Evolutionary conservation across 176 grass and related monocot genomes (phyloP), one percentile per base, ranked within the genome.

Genomic region (Hordeum marinum): DNA sequence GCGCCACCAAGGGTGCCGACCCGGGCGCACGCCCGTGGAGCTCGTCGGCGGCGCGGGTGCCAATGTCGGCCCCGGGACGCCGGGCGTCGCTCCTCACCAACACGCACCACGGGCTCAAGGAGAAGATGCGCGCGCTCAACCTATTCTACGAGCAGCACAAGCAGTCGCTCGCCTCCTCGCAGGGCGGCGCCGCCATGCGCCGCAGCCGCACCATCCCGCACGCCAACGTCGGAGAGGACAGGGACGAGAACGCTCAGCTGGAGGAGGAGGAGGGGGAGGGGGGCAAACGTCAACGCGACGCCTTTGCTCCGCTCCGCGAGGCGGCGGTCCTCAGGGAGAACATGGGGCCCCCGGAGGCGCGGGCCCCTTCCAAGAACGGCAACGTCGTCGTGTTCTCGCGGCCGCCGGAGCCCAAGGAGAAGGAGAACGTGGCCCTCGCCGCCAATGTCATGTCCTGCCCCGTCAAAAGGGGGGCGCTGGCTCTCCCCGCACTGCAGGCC

Each of bases 71-170:
- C 11, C 24, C 76, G 20, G 71, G 74, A n/a, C 73, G 43, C 50
- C 52, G 75, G 41, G 41, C 42, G 31, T 57, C 58, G 13, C 62
- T 86, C 37, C 70, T 86, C n/a, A 46, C 72, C 10, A 90, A 89
- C 57, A 74, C 86, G 37, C 93, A 99, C 80, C 88, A 92, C 46
- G 84, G 85, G n/a, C 93, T 99, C 63, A 90, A 90, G 75, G 93
- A 96, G 58, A 99, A 94, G 91, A 78, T 99, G 88, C 84, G 71
- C 18, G 85, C 76, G 4, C 91, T 99, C 88, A 94, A 88, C 32
- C 82, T 89, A 46, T 41, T 77, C 24, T 98, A 91, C 80, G 90
- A 98, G 89, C 89, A 98, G 88, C 93, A 98, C 4, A 90, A 92
- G 83, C 84, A 81, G 83, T 86, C 87, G 26, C 63, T 85, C 29